phyloP scores from a whole-genome alignment of 768 basidiomycete species.

The Kwoniella europaea region DNA sequence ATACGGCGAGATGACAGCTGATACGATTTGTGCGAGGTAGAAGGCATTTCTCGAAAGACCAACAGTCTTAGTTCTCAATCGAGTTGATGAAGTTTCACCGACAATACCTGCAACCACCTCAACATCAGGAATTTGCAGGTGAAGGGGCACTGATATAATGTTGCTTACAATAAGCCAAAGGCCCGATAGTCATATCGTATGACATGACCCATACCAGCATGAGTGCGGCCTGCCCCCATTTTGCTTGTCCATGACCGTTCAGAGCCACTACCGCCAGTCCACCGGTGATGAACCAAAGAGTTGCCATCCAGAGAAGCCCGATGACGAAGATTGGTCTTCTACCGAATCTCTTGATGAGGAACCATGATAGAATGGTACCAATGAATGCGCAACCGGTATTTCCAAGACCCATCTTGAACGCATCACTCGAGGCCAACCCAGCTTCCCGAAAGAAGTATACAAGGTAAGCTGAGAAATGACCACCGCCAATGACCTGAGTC shows the following conservation, averaged over 20 bases:
- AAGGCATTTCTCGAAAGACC: constrained; percentile 18
- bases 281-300: not conserved
- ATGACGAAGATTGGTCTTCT: constrained; percentile 38
- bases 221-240: constrained; percentile 24
- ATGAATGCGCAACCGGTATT: constrained; percentile 28
- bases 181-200: constrained; percentile 20
- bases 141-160: not conserved
- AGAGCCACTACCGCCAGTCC: constrained; percentile 24
- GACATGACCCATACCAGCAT: constrained; percentile 33
- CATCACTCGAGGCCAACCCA: constrained; percentile 31
- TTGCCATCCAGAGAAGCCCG: not conserved
- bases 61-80: constrained; percentile 56
- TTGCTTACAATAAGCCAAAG: not conserved
- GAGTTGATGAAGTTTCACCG: constrained; percentile 54
- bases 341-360: constrained; percentile 35
- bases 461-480: not conserved
- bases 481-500: constrained; percentile 33
- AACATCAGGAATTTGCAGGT: not conserved
- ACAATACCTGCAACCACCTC: constrained; percentile 32
- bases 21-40: constrained; percentile 26
- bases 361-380: constrained; percentile 44
- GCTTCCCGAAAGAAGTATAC: constrained; percentile 38
- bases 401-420: constrained; percentile 31
- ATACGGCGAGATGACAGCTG: constrained; percentile 27
- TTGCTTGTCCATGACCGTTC: not conserved